A percentile compares a stretch with the other conserved stretches of the same genome.
These are phyloP conservation scores for Artemisia argyi DNA, from an alignment of 129 eudicot species.

Conservation along the genomic window DNA sequence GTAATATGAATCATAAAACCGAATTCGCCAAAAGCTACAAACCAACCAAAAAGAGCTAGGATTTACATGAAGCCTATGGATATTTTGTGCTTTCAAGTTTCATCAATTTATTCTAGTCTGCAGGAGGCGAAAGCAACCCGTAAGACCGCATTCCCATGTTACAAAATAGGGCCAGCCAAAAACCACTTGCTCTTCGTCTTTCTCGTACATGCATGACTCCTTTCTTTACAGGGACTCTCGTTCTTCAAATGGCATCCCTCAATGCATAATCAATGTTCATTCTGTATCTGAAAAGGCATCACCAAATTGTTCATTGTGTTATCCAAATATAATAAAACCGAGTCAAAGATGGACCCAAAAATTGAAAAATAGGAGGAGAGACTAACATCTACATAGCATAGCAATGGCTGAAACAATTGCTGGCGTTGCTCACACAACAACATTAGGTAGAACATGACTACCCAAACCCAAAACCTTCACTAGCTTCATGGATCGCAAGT, in stretches of 20 bases:
- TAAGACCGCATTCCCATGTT: conserved; percentile 16
- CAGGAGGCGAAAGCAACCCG: conserved; percentile 18
- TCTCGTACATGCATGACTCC: conserved; percentile 13
- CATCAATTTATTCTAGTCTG: conserved; percentile 30
- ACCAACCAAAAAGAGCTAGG: conserved; percentile 23
- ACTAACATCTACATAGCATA: conserved; percentile 34
- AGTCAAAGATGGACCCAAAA: neutral
- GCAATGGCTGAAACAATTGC: conserved; percentile 24
- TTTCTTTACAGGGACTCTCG: conserved; percentile 7
- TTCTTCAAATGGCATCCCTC: conserved; percentile 18
- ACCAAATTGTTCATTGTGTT: neutral
- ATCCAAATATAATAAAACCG: neutral
- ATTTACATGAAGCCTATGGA: conserved; percentile 26
- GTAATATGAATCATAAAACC: conserved; percentile 27
- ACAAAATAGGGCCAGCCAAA: conserved; percentile 18
- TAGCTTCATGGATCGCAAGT: conserved; percentile 97
- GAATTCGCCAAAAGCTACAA: conserved; percentile 13
- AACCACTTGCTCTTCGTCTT: conserved; percentile 5
- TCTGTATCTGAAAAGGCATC: conserved; percentile 17
- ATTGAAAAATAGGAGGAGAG: neutral
- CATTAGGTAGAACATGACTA: conserved; percentile 19
- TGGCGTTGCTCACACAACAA: conserved; percentile 11
- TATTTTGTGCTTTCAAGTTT: conserved; percentile 22
- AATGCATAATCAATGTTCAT: conserved; percentile 28
- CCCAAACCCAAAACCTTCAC: conserved; percentile 99